Conservation (phyloP, 768 basidiomycete species). For the Rhizopogon salebrosus region DNA sequence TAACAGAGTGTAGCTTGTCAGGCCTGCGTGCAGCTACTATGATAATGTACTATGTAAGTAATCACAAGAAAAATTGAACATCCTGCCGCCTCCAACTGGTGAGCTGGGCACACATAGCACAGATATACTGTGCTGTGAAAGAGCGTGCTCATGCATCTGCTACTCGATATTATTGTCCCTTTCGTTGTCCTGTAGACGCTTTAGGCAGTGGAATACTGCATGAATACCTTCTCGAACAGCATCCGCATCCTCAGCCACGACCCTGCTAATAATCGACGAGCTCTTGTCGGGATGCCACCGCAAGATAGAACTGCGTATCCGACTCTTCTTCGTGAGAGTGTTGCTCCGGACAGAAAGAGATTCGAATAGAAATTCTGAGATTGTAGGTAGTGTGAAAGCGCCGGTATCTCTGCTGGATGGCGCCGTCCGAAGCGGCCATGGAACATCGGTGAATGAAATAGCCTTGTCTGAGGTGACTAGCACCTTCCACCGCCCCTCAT, state of each 20-base stretch:
- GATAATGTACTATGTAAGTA: too few species aligned
- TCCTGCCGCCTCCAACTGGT: too few species aligned
- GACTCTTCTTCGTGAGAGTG: constrained; percentile 41
- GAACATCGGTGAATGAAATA: constrained; percentile 48
- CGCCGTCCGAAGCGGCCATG: constrained; percentile 48
- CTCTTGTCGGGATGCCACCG: constrained; percentile 71
- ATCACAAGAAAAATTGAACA: not conserved
- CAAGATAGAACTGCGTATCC: constrained; percentile 54
- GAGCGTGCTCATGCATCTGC: not conserved
- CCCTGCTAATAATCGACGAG: constrained; percentile 36
- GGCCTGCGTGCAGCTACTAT: too few species aligned
- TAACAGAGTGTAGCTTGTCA: too few species aligned
- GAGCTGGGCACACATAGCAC: not conserved
- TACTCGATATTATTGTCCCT: constrained; percentile 5
- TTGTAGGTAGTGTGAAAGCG: constrained; percentile 32
- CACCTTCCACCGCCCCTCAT: constrained; percentile 48
- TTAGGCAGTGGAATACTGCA: constrained; percentile 34
- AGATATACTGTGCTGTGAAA: not conserved
- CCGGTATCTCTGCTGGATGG: constrained; percentile 15
- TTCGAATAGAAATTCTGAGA: constrained; percentile 49
- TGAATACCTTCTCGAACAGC: constrained; percentile 43
- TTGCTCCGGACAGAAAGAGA: constrained; percentile 37
- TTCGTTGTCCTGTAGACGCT: constrained; percentile 27
- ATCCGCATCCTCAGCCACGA: constrained; percentile 39
- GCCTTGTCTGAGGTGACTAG: constrained; percentile 26